Evolutionary conservation across 345 rosid species (phyloP).

Genomic region (Lumnitzera racemosa): DNA sequence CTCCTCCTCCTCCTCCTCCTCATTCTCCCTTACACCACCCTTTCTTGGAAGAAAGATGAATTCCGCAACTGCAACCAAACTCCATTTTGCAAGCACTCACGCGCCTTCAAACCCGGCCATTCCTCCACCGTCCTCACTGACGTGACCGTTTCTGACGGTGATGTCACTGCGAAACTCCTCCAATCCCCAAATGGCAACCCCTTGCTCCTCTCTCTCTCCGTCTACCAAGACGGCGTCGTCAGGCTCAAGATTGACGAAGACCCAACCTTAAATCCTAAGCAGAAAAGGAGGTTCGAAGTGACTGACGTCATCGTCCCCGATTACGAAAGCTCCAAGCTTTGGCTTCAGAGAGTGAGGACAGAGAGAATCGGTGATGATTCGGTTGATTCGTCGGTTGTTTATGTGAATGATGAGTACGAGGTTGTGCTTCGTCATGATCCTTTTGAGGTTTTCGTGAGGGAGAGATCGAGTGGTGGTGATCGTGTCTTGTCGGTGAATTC

Average conservation of each 20-base stretch:
- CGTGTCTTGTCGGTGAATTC: slow-evolving; percentile 73
- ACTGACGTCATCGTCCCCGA: slow-evolving; percentile 67
- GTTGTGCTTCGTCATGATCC: slow-evolving; percentile 85
- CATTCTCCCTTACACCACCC: slow-evolving; percentile 27
- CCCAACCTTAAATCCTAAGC: slow-evolving; percentile 33
- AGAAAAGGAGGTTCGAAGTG: slow-evolving; percentile 73
- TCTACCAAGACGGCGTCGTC: slow-evolving; percentile 54
- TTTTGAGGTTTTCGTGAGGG: slow-evolving; percentile 71
- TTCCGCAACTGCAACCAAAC: slow-evolving; percentile 88
- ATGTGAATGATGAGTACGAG: slow-evolving; percentile 59
- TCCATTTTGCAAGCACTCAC: slow-evolving; percentile 95
- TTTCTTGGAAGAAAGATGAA: slow-evolving; percentile 93
- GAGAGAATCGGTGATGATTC: slow-evolving; percentile 52
- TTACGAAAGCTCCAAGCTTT: slow-evolving; percentile 60
- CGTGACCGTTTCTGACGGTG: slow-evolving; percentile 62
- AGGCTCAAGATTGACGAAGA: slow-evolving; percentile 86
- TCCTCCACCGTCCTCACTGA: slow-evolving; percentile 40
- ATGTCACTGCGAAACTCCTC: slow-evolving; percentile 59
- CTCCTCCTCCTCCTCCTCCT: slow-evolving; percentile 28
- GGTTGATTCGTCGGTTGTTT: slow-evolving; percentile 48
- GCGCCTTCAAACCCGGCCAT: slow-evolving; percentile 63
- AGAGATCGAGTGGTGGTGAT: slow-evolving; percentile 31
- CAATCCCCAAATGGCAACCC: slow-evolving; percentile 22
- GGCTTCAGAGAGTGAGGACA: slow-evolving; percentile 43
- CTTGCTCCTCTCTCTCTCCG: slow-evolving; percentile 60